Conservation (phyloP, 2,329 filamentous ascomycete species). For the Helotiales sp. region DNA sequence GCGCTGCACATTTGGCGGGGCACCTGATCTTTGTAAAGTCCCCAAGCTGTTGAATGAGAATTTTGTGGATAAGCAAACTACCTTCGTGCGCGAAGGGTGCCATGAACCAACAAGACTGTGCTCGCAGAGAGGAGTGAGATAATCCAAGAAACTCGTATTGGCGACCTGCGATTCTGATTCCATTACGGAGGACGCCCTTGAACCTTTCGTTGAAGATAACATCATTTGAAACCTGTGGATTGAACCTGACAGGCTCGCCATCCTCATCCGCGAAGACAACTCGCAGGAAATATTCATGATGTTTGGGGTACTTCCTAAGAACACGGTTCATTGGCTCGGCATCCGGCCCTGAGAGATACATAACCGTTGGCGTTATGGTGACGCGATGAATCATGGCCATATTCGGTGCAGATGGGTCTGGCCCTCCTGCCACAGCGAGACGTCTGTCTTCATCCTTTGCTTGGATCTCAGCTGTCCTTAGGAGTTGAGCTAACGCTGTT, state of each 20-base stretch:
- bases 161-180: constrained; percentile 64
- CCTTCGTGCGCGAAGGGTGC: constrained; percentile 44
- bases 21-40: constrained; percentile 50
- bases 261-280: constrained; percentile 76
- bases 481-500: background rate
- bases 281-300: constrained; percentile 65
- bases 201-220: constrained; percentile 59
- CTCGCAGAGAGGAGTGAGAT: constrained; percentile 74
- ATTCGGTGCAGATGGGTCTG: background rate
- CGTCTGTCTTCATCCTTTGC: background rate
- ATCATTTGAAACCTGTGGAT: constrained; percentile 50
- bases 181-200: constrained; percentile 54
- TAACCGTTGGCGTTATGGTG: constrained; percentile 58
- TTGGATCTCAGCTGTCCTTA: background rate
- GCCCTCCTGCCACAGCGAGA: background rate
- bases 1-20: constrained; percentile 57
- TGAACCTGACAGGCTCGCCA: constrained; percentile 61
- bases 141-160: constrained; percentile 71
- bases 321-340: constrained; percentile 70
- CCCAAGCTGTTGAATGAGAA: constrained; percentile 47
- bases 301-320: constrained; percentile 61
- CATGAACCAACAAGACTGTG: constrained; percentile 70
- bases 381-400: constrained; percentile 15
- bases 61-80: constrained; percentile 33
- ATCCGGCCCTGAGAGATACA: constrained; percentile 60